phyloP scores from a whole-genome alignment of 2,329 filamentous ascomycete species.

The Ambrosiella cleistominuta region DNA sequence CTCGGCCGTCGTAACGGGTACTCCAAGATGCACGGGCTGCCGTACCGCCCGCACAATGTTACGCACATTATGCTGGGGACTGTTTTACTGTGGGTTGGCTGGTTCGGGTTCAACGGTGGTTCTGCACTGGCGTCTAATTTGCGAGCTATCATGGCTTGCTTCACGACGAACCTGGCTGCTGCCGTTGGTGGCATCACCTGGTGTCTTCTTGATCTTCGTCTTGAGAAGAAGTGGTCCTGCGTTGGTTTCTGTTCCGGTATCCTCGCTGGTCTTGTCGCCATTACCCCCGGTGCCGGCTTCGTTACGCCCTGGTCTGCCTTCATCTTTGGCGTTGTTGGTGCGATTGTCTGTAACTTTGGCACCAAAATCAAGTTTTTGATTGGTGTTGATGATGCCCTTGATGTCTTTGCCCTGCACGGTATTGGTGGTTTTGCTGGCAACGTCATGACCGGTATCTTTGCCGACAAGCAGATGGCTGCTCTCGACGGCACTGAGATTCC shows the following conservation, averaged over 20 bases:
- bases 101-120: slow-evolving; percentile 93
- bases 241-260: slow-evolving; percentile 84
- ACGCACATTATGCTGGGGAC: slow-evolving; percentile 59
- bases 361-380: slow-evolving; percentile 66
- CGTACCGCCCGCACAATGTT: slow-evolving; percentile 56
- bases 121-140: slow-evolving; percentile 66
- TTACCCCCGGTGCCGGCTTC: slow-evolving; percentile 68
- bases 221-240: slow-evolving; percentile 88
- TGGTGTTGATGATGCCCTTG: slow-evolving; percentile 70
- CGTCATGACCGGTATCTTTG: slow-evolving; percentile 60
- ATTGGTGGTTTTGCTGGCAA: slow-evolving; percentile 70
- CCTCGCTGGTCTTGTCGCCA: slow-evolving; percentile 74
- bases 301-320: slow-evolving; percentile 48
- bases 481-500: slow-evolving; percentile 43
- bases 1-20: slow-evolving; percentile 51
- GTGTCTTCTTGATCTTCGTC: slow-evolving; percentile 71
- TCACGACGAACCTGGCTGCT: slow-evolving; percentile 76
- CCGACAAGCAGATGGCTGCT: slow-evolving; percentile 52
- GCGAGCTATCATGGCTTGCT: slow-evolving; percentile 73
- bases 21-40: slow-evolving; percentile 40
- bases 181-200: slow-evolving; percentile 67
- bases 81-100: slow-evolving; percentile 74
- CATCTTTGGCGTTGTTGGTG: slow-evolving; percentile 40
- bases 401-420: slow-evolving; percentile 81
- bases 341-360: slow-evolving; percentile 61